Conservation (phyloP, 352 stramenopile genomes). For the Blastocystis sp. region DNA sequence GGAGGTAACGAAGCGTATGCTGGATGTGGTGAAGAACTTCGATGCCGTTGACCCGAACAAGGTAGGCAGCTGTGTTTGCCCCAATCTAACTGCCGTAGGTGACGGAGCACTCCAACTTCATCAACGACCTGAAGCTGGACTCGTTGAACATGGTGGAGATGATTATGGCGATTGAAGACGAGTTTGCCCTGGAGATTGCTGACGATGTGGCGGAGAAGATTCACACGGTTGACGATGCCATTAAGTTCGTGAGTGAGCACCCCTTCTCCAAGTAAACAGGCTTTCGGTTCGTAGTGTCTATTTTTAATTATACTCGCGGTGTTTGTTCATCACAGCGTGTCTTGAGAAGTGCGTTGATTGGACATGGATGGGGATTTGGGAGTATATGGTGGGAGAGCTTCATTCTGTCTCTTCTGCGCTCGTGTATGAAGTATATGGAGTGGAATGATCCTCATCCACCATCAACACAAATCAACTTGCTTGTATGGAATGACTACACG, state of each 20-base stretch:
- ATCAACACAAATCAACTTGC: no score
- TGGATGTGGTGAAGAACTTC: constrained; percentile 98
- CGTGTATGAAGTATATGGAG: no score
- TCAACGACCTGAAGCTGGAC: constrained; percentile 95
- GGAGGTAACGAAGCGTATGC: constrained; percentile 92
- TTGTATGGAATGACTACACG: no score
- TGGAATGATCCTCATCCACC: no score
- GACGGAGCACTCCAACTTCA: constrained; percentile 86
- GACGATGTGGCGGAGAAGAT: constrained; percentile 99
- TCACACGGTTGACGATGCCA: constrained; percentile 88
- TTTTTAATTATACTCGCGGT: not conserved
- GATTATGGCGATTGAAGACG: constrained; percentile 99
- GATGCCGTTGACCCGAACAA: constrained; percentile 95
- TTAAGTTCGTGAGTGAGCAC: constrained; percentile 96
- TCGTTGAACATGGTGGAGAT: constrained; percentile 92
- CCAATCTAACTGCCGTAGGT: constrained; percentile 73
- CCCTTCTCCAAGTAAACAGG: constrained; percentile 94
- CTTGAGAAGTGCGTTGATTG: not conserved
- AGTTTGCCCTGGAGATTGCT: constrained; percentile 99
- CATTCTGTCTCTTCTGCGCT: no score
- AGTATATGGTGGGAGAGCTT: no score
- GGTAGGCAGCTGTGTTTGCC: constrained; percentile 72
- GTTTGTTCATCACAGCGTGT: constrained; percentile 8
- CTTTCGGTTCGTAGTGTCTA: not conserved
- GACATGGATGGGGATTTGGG: not conserved